These are phyloP conservation scores for Fusarium buxicola DNA, from an alignment of 2,329 filamentous ascomycete genomes.

Conservation along the genomic window DNA sequence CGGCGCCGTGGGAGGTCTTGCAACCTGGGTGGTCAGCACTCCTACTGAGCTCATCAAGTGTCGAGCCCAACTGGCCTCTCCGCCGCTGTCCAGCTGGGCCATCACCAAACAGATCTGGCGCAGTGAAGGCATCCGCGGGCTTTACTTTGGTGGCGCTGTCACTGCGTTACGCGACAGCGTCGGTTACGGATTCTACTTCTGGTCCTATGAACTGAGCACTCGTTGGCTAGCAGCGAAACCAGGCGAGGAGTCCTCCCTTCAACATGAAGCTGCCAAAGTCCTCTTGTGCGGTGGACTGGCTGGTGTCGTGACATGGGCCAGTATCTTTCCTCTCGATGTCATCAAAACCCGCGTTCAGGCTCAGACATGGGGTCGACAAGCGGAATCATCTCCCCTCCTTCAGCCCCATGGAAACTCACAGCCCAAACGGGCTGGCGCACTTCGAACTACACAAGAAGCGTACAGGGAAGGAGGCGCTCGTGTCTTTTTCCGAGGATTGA, in stretches of 20 bases:
- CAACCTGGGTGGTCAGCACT: slow-evolving; percentile 86
- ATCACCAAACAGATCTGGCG: slow-evolving; percentile 72
- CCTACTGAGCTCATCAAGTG: slow-evolving; percentile 95
- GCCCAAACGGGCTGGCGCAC: slow-evolving; percentile 59
- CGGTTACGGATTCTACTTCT: slow-evolving; percentile 98
- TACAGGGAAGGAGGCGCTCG: slow-evolving; percentile 72
- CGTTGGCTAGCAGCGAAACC: slow-evolving; percentile 56
- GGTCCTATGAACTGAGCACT: slow-evolving; percentile 85
- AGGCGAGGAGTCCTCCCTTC: slow-evolving; percentile 39
- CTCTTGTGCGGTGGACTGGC: slow-evolving; percentile 88
- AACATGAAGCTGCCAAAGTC: slow-evolving; percentile 69
- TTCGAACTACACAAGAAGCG: slow-evolving; percentile 72
- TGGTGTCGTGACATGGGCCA: slow-evolving; percentile 88
- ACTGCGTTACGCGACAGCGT: slow-evolving; percentile 87
- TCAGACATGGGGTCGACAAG: slow-evolving; percentile 58
- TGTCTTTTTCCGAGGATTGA: slow-evolving; percentile 79
- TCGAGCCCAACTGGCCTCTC: slow-evolving; percentile 74
- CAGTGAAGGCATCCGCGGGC: slow-evolving; percentile 70
- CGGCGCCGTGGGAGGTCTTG: slow-evolving; percentile 83
- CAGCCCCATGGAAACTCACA: slow-evolving; percentile 38
- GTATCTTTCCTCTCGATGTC: slow-evolving; percentile 90
- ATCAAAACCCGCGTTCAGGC: slow-evolving; percentile 94
- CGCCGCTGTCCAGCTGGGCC: slow-evolving; percentile 67
- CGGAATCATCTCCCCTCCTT: slow-evolving; percentile 31
- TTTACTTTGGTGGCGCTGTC: slow-evolving; percentile 85